Percentiles rank a stretch among this genome's conserved stretches.
Evolutionary conservation across 768 basidiomycete genomes (phyloP).

Genomic region (Amanita exitialis): DNA sequence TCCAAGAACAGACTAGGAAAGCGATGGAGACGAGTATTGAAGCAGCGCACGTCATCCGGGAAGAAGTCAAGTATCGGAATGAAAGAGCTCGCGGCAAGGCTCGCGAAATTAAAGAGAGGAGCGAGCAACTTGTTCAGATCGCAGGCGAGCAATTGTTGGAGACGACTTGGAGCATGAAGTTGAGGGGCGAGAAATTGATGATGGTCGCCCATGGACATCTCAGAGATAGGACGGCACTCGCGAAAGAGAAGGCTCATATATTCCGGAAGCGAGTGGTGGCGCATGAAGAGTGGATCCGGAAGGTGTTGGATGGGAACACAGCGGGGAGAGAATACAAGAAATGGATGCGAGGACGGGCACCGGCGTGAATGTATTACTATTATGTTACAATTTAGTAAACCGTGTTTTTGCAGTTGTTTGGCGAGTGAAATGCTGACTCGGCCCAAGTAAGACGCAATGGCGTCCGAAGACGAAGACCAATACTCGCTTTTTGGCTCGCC

Average conservation of each 20-base stretch:
- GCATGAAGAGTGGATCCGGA: slow-evolving; percentile 21
- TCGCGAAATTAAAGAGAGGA: slow-evolving; percentile 38
- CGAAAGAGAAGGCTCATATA: slow-evolving; percentile 30
- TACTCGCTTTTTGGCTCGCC: slow-evolving; percentile 82
- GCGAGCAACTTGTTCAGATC: slow-evolving; percentile 32
- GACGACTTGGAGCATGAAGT: slow-evolving; percentile 19
- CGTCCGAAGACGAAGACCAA: slow-evolving; percentile 31
- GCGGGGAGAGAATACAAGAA: neutral
- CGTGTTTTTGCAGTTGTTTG: neutral
- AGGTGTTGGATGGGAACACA: slow-evolving; percentile 12
- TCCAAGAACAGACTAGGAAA: slow-evolving; percentile 37
- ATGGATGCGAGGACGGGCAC: neutral
- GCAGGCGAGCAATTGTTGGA: slow-evolving; percentile 22
- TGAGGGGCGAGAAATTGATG: slow-evolving; percentile 36
- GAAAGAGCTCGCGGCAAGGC: slow-evolving; percentile 43
- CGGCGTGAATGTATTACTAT: neutral
- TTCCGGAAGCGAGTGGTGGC: slow-evolving; percentile 27
- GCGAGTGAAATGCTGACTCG: neutral
- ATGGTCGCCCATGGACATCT: slow-evolving; percentile 31
- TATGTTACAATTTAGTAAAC: neutral
- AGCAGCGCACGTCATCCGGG: slow-evolving; percentile 32
- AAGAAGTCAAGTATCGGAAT: slow-evolving; percentile 38
- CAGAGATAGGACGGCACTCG: slow-evolving; percentile 28
- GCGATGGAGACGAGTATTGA: slow-evolving; percentile 39
- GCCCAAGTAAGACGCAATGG: neutral